These are phyloP conservation scores for Botryosphaeria dothidea DNA, from an alignment of 2,329 filamentous ascomycete species.

Conservation along the genomic window DNA sequence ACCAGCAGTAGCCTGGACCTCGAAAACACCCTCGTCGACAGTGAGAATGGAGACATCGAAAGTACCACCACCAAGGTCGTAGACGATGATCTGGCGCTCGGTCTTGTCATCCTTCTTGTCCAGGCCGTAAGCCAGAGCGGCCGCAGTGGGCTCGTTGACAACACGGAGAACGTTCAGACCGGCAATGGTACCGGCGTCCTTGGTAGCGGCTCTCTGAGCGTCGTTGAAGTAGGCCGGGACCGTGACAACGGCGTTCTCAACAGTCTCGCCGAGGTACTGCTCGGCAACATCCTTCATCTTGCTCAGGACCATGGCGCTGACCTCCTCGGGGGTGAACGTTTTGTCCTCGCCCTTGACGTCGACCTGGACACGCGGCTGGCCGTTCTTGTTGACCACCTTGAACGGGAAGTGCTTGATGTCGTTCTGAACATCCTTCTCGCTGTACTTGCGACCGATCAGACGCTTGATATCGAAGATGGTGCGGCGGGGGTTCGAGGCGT, in stretches of 20 bases:
- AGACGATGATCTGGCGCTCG: slow-evolving; percentile 43
- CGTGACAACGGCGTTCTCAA: slow-evolving; percentile 86
- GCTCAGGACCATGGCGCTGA: slow-evolving; percentile 74
- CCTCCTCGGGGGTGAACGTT: slow-evolving; percentile 76
- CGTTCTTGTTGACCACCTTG: slow-evolving; percentile 86
- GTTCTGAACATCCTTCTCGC: slow-evolving; percentile 72
- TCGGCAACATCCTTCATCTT: slow-evolving; percentile 87
- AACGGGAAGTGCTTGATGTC: slow-evolving; percentile 99
- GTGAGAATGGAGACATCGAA: slow-evolving; percentile 34
- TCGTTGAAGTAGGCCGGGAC: slow-evolving; percentile 99
- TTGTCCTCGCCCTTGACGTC: slow-evolving; percentile 65
- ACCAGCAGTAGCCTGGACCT: slow-evolving; percentile 92
- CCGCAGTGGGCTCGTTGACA: slow-evolving; percentile 94
- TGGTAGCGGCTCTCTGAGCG: slow-evolving; percentile 94
- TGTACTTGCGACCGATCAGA: slow-evolving; percentile 54
- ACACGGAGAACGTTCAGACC: slow-evolving; percentile 95
- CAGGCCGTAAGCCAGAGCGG: slow-evolving; percentile 90
- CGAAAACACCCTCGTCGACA: slow-evolving; percentile 87
- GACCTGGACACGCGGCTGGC: slow-evolving; percentile 83
- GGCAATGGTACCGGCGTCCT: slow-evolving; percentile 89
- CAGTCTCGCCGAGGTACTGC: slow-evolving; percentile 77
- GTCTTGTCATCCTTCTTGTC: slow-evolving; percentile 39
- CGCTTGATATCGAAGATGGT: slow-evolving; percentile 54
- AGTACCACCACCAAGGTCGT: slow-evolving; percentile 46
- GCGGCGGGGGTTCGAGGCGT: slow-evolving; percentile 50